A percentile compares a stretch with the other conserved stretches of the same genome.
phyloP scores from a whole-genome alignment of 1,139 yeast genomes.

The Kurtzmaniella quercitrusa region DNA sequence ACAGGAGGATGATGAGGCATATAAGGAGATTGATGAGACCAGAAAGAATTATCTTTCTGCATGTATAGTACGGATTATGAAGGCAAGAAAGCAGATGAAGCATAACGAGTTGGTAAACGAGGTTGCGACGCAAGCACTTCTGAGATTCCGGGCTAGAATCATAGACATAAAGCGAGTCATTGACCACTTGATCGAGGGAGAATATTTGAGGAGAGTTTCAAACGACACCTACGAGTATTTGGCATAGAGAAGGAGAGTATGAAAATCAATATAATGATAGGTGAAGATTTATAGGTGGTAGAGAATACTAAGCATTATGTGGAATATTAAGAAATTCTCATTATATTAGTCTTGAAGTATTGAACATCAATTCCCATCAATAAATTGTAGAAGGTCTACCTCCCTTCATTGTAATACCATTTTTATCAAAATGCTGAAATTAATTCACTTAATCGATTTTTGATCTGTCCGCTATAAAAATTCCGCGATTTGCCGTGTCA shows the following conservation, averaged over 20 bases:
- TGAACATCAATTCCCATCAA: no score
- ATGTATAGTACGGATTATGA: slow-evolving; percentile 94
- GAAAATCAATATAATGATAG: no score
- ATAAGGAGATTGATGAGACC: slow-evolving; percentile 81
- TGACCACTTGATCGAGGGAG: slow-evolving; percentile 81
- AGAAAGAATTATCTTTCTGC: slow-evolving; percentile 87
- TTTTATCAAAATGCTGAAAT: no score
- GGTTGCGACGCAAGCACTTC: slow-evolving; percentile 80
- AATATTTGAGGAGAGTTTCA: slow-evolving; percentile 75
- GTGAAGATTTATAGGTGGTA: no score
- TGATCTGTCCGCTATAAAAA: no score
- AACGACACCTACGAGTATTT: slow-evolving; percentile 76
- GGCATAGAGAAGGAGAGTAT: slow-evolving; percentile 45
- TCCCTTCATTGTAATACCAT: no score
- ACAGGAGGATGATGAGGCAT: slow-evolving; percentile 78
- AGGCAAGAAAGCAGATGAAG: slow-evolving; percentile 75
- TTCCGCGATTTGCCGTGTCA: no score
- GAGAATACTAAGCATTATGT: no score
- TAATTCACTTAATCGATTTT: no score
- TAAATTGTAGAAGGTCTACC: no score
- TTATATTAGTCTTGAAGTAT: no score
- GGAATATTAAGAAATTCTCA: no score
- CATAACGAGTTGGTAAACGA: slow-evolving; percentile 85
- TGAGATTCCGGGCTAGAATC: slow-evolving; percentile 81
- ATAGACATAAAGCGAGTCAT: slow-evolving; percentile 85